Conservation (phyloP, 2,329 filamentous ascomycete genomes). For the Periconia sp. region DNA sequence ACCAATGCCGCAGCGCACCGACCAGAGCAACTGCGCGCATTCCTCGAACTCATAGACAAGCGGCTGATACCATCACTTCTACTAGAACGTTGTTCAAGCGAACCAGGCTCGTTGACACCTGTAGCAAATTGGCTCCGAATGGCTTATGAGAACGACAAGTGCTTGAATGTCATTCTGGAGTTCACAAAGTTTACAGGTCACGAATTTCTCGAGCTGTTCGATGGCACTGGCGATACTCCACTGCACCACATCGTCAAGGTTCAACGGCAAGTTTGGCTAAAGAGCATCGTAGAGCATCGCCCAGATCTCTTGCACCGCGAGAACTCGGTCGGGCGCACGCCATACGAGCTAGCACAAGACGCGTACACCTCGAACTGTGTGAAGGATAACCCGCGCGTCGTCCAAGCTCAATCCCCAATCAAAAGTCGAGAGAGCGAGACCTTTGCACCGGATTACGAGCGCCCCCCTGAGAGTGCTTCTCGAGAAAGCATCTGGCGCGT, state of each 20-base stretch:
- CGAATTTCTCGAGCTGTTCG: conserved; percentile 62
- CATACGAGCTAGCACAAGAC: conserved; percentile 70
- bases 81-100: conserved; percentile 60
- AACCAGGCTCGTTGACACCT: conserved; percentile 65
- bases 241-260: conserved; percentile 63
- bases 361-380: conserved; percentile 50
- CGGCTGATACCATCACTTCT: conserved; percentile 64
- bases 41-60: conserved; percentile 66
- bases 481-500: conserved; percentile 45
- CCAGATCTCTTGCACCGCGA: conserved; percentile 71
- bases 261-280: conserved; percentile 45
- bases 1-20: conserved; percentile 43
- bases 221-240: conserved; percentile 69
- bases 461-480: neutral
- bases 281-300: conserved; percentile 60
- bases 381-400: conserved; percentile 19
- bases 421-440: too few relatives aligned
- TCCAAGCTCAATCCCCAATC: too few relatives aligned
- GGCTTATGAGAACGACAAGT: neutral
- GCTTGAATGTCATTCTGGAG: conserved; percentile 36
- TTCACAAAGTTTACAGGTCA: conserved; percentile 49
- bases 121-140: conserved; percentile 55
- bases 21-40: conserved; percentile 18
- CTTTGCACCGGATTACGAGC: conserved; percentile 23
- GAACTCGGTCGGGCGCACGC: conserved; percentile 77